Base-by-base conservation (phyloP, 2,329 filamentous ascomycete species). In the Exophiala sideris region DNA sequence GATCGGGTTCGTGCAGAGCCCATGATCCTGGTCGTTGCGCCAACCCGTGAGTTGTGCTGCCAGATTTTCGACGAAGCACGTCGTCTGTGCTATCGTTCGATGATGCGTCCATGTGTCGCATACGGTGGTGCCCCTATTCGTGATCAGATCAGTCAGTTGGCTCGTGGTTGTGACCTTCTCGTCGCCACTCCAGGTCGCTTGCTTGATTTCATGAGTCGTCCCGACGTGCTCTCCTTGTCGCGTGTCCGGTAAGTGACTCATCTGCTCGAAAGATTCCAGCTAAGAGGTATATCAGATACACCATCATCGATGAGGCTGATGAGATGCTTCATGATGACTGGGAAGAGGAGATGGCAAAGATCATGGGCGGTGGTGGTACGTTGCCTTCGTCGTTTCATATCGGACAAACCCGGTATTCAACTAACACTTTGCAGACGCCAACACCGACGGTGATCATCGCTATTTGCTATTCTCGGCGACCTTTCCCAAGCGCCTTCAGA, bases 61-160 rank as follows among this genome's bases (percentile, higher is more conserved):
- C 94, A 99, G 68, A 96, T 97, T 62, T 97, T 96, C 72, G 90
- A 96, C 59, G 92, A 97, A 69, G 86, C 89, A 21, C 87, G 94
- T 58, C 90, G 92, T 64, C 83, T 97, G 45, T 96, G 91, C 69
- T 99, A 99, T 66, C 86, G 94, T 1, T 91, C 89, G 3, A 96
- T 95, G 89, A 79, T 99, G 54, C 90, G 94, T 38, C 92, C 94
- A 20, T 91, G 88, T 63, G 90, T 95, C 40, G 78, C 87, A 29
- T 99, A 97, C 63, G 94, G 94, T 46, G 94, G 94, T 59, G 84
- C 84, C 5, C 88, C 89, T 0, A 66, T 83, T n/a, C 70, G 71
- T 1, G 80, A 86, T 10, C 90, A 96, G 71, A 76, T 85, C 3
- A 74, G 79, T 5, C 86, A 95, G 67, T 79, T 99, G 1, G 77